Evolutionary conservation across 306 rosid species (phyloP), one percentile per base, ranked within the genome.

Genomic region (Sechiopsis laciniata): DNA sequence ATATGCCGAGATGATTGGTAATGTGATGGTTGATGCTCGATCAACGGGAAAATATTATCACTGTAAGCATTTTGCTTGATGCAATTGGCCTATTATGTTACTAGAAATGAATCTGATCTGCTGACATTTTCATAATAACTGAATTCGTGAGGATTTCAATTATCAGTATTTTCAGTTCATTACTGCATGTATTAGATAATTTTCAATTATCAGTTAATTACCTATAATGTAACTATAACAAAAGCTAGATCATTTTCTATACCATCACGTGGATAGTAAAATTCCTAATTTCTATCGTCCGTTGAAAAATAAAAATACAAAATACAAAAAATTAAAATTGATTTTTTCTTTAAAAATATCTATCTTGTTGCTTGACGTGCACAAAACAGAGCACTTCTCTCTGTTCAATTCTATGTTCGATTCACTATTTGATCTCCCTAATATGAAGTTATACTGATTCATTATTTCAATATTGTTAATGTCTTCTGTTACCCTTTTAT

Each of bases 1-100:
- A 84, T 94, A 94, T 73, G 80, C 99, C n/a, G 99, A 94, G 84
- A 91, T 91, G 99, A 94, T 94, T 79, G 99, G 99, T 75, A 94
- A 94, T 85, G 96, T 94, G 82, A 94, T 94, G 97, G 79, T 85
- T 32, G 99, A 94, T 87, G 99, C 99, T 35, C 90, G 96, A 55
- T 94, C 99, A 71, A 94, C 97, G 14, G 99, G 99, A 82, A 94
- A 94, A 84, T 91, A 94, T 82, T 94, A 94, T 80, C 99, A 94
- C 69, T 94, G 97, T 94, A 81, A 83, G 96, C 81, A 77, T 74
- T 66, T 19, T 66, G 2, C 19, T 14, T 24, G 9, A 66, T 17
- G 6, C 26, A 45, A 42, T 42, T 42, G 59, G 20, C 40, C 40
- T 59, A 22, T 12, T 17, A 24, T 59, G 63, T 11, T 17, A 65